phyloP scores from a whole-genome alignment of 106 monocot species.

The Chionographis japonica region DNA sequence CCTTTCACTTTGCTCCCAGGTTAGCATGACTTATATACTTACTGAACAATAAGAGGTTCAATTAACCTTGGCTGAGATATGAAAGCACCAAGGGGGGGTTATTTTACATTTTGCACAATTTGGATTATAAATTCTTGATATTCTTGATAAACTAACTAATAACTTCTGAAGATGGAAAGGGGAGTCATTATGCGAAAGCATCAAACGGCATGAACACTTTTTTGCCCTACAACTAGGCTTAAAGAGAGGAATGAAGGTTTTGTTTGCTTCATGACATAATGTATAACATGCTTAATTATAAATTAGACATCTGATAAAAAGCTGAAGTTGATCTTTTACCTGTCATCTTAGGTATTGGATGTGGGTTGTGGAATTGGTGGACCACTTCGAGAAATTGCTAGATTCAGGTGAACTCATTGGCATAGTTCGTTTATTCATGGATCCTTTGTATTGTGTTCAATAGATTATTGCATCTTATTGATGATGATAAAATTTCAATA shows the following conservation, averaged over 20 bases:
- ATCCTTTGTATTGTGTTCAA: too few relatives aligned
- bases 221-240: slow-evolving; percentile 90
- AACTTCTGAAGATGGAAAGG: slow-evolving; percentile 71
- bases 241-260: slow-evolving; percentile 93
- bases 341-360: slow-evolving; percentile 68
- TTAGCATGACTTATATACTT: not conserved
- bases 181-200: slow-evolving; percentile 88
- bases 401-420: slow-evolving; percentile 60
- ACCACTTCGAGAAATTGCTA: slow-evolving; percentile 84
- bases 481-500: too few relatives aligned
- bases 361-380: slow-evolving; percentile 98
- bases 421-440: not conserved
- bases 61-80: too few relatives aligned
- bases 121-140: too few relatives aligned
- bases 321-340: not conserved
- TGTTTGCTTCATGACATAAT: not conserved
- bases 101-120: too few relatives aligned
- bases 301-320: too few relatives aligned
- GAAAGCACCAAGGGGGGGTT: too few relatives aligned
- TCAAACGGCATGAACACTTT: slow-evolving; percentile 95
- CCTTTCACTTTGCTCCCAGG: slow-evolving; percentile 87
- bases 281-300: too few relatives aligned
- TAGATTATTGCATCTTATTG: too few relatives aligned
- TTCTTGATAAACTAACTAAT: not conserved
- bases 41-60: too few relatives aligned